Evolutionary conservation across 805 yeast genomes (phyloP).

Genomic region (Nakazawaea anatomiae): DNA sequence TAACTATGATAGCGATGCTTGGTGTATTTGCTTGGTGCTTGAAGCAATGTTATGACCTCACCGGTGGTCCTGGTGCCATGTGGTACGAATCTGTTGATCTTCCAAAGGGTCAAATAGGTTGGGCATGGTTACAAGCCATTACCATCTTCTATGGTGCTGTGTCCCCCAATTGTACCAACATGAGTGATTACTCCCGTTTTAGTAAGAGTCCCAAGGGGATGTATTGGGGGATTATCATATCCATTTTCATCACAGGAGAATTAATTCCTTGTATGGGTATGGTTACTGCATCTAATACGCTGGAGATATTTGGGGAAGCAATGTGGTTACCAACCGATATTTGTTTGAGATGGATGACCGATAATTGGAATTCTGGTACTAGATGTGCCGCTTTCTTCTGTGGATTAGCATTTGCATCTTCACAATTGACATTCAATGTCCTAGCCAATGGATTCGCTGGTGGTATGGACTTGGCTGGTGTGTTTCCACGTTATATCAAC

Average conservation of each 20-base stretch:
- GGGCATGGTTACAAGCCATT: slow-evolving; percentile 38
- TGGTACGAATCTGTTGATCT: slow-evolving; percentile 19
- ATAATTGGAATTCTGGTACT: slow-evolving; percentile 27
- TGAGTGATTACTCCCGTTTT: slow-evolving; percentile 31
- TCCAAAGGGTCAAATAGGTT: slow-evolving; percentile 18
- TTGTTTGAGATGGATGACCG: slow-evolving; percentile 32
- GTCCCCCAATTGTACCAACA: slow-evolving; percentile 33
- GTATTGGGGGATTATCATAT: slow-evolving; percentile 19
- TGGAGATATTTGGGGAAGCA: slow-evolving; percentile 29
- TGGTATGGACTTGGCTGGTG: slow-evolving; percentile 46
- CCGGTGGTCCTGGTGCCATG: slow-evolving; percentile 28
- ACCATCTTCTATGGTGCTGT: slow-evolving; percentile 33
- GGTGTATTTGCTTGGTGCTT: slow-evolving; percentile 27
- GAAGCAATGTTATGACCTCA: slow-evolving; percentile 23
- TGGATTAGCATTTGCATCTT: slow-evolving; percentile 29
- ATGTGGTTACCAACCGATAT: slow-evolving; percentile 43
- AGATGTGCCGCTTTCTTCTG: slow-evolving; percentile 45
- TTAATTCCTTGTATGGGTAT: slow-evolving; percentile 42
- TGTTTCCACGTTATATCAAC: slow-evolving; percentile 37
- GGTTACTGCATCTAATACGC: slow-evolving; percentile 37
- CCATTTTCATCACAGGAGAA: slow-evolving; percentile 31
- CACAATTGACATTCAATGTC: slow-evolving; percentile 34
- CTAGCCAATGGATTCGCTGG: slow-evolving; percentile 36
- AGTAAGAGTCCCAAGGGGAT: slow-evolving; percentile 18
- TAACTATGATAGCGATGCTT: slow-evolving; percentile 26